Conservation (phyloP, 148 eudicot species). For the Nepenthes gracilis region DNA sequence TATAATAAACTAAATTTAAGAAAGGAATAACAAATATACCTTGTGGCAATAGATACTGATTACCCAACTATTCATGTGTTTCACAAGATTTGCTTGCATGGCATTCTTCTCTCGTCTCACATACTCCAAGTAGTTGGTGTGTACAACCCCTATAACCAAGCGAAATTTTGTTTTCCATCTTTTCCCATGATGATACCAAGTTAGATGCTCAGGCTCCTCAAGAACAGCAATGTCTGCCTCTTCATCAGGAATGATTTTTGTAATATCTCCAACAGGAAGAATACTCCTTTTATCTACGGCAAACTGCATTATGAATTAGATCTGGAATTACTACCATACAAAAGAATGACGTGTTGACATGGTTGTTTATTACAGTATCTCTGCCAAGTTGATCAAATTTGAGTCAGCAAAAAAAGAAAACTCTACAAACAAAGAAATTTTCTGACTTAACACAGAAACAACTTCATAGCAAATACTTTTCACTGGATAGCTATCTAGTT, state of each 20-base stretch:
- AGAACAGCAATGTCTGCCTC: slow-evolving; percentile 94
- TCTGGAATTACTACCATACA: not conserved
- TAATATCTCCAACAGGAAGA: slow-evolving; percentile 86
- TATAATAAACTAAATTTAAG: too few species aligned
- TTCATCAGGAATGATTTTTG: slow-evolving; percentile 71
- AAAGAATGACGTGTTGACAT: not conserved
- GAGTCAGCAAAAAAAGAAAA: not conserved
- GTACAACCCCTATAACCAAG: slow-evolving; percentile 76
- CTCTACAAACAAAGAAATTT: not conserved
- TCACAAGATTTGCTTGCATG: slow-evolving; percentile 56
- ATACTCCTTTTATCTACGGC: slow-evolving; percentile 76
- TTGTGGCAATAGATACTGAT: slow-evolving; percentile 85
- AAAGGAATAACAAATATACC: slow-evolving; percentile 20
- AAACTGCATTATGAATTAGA: slow-evolving; percentile 44
- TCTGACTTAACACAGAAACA: not conserved
- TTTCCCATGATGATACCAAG: slow-evolving; percentile 98
- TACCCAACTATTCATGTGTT: slow-evolving; percentile 78
- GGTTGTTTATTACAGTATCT: not conserved
- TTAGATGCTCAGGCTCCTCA: slow-evolving; percentile 98
- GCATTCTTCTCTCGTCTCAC: slow-evolving; percentile 84
- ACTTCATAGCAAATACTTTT: too few species aligned
- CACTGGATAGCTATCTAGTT: too few species aligned
- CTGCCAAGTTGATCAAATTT: not conserved
- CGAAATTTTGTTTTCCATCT: slow-evolving; percentile 86
- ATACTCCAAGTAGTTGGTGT: slow-evolving; percentile 90